phyloP scores from a whole-genome alignment of 1,139 yeast genomes.

The Saccharomycopsis hybrid region DNA sequence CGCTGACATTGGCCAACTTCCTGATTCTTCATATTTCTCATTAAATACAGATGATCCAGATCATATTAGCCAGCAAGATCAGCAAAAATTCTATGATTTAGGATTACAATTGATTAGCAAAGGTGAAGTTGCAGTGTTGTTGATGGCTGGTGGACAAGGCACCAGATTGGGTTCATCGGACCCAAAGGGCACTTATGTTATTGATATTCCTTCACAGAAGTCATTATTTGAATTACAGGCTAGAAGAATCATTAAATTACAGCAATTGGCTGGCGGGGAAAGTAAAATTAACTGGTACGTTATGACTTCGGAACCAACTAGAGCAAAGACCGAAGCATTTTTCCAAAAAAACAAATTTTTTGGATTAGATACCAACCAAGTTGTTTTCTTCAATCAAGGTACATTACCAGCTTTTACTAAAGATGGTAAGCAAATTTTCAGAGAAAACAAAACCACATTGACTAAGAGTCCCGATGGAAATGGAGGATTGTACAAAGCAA shows the following conservation, averaged over 20 bases:
- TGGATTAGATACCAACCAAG: constrained; percentile 55
- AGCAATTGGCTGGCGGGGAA: constrained; percentile 42
- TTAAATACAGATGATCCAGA: constrained; percentile 17
- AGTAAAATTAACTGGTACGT: constrained; percentile 72
- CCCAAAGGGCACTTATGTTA: constrained; percentile 93
- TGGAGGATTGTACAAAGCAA: constrained; percentile 91
- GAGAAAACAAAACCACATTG: constrained; percentile 48
- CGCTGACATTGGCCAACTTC: constrained; percentile 13
- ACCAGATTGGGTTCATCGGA: constrained; percentile 81
- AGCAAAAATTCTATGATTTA: constrained; percentile 4
- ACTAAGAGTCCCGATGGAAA: constrained; percentile 97
- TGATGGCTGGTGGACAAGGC: constrained; percentile 99
- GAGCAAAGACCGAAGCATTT: constrained; percentile 65
- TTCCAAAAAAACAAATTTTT: constrained; percentile 59
- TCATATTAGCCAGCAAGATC: constrained; percentile 5
- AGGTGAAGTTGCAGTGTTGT: constrained; percentile 78
- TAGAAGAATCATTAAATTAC: constrained; percentile 66
- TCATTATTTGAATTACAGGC: constrained; percentile 91
- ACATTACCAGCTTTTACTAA: constrained; percentile 81
- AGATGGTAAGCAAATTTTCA: constrained; percentile 63
- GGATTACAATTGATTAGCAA: constrained; percentile 67
- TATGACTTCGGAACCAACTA: constrained; percentile 94
- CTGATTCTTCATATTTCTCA: constrained; percentile 13
- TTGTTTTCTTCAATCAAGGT: constrained; percentile 88
- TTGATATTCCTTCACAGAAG: constrained; percentile 76